These are phyloP conservation scores for Botrytis fragariae DNA, from an alignment of 2,329 filamentous ascomycete species.

Conservation along the genomic window DNA sequence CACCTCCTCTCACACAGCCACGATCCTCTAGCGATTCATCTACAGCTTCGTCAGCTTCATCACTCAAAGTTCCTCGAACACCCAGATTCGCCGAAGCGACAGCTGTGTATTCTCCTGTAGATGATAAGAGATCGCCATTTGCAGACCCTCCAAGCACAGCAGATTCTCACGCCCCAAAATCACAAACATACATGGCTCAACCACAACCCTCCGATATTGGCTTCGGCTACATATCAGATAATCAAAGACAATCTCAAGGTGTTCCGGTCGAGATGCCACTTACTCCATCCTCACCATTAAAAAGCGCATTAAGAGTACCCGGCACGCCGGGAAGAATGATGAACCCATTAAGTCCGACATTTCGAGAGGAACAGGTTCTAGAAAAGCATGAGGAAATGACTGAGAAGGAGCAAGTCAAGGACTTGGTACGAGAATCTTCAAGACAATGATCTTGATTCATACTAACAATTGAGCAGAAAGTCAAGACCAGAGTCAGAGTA, in stretches of 20 bases:
- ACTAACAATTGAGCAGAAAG: slow-evolving; percentile 60
- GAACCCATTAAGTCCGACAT: slow-evolving; percentile 87
- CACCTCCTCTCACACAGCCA: slow-evolving; percentile 31
- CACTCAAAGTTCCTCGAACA: slow-evolving; percentile 64
- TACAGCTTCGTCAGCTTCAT: slow-evolving; percentile 41
- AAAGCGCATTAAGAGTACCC: slow-evolving; percentile 86
- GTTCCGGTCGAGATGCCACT: slow-evolving; percentile 55
- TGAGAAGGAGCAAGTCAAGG: slow-evolving; percentile 82
- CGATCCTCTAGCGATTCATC: slow-evolving; percentile 45
- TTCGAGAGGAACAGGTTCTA: slow-evolving; percentile 79
- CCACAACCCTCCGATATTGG: slow-evolving; percentile 81
- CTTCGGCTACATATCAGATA: slow-evolving; percentile 80
- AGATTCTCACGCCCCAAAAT: slow-evolving; percentile 21
- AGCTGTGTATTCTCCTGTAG: slow-evolving; percentile 72
- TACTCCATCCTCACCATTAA: slow-evolving; percentile 75
- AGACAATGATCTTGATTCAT: slow-evolving; percentile 38
- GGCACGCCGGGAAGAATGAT: slow-evolving; percentile 73
- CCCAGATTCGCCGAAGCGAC: slow-evolving; percentile 81
- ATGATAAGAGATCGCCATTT: slow-evolving; percentile 55
- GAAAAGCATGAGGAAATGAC: slow-evolving; percentile 81
- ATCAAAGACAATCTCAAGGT: slow-evolving; percentile 47
- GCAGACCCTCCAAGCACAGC: slow-evolving; percentile 53
- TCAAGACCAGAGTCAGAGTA: slow-evolving; percentile 86
- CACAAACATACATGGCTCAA: slow-evolving; percentile 54
- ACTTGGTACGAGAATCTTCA: slow-evolving; percentile 54